Evolutionary conservation across 108 stramenopile genomes (phyloP), one percentile per base, ranked within the genome.

Genomic region (Cyclostephanos tholiformis): DNA sequence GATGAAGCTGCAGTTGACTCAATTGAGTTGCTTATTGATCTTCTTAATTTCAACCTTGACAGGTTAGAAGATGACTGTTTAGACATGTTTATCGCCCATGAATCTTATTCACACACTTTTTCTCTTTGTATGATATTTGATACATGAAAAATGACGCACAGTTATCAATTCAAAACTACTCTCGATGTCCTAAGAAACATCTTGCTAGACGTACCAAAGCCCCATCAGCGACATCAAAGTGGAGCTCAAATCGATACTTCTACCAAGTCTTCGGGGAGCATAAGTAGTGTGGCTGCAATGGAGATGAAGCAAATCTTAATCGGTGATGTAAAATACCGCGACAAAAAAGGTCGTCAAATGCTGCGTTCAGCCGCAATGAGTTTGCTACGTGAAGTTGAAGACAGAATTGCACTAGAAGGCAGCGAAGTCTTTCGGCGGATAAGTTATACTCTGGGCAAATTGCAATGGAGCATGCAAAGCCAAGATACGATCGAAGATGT

Each of bases 151-250:
- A 32, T 32, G 32, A 22, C 13, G n/a, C 20, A 48, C 19, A 43
- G 41, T 38, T 83, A 84, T 56, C 83, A 84, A 29, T 84, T 79
- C 76, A 80, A 79, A 25, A 84, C 79, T 22, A 81, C 83, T 20
- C 51, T 84, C 41, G 84, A 85, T 72, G 46, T 85, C 11, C 74
- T 85, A 23, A 43, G 84, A 13, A 82, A 78, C 49, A 77, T 82
- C 36, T 65, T 85, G 19, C 51, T 85, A 19, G 80, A 82, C 59
- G 71, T 80, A 13, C 80, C 81, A 17, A 77, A 80, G 51, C 74
- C 76, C 64, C 58, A 70, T 38, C 67, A 39, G 13, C 43, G 75
- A 32, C 57, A 63, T 53, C 32, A 67, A 64, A 79, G 43, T 59
- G 61, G 76, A 8, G 75, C 49, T 35, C 32, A 63, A 25, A 68